These are phyloP conservation scores for Cladophialophora yegresii DNA, from an alignment of 2,329 filamentous ascomycete species.

Conservation along the genomic window DNA sequence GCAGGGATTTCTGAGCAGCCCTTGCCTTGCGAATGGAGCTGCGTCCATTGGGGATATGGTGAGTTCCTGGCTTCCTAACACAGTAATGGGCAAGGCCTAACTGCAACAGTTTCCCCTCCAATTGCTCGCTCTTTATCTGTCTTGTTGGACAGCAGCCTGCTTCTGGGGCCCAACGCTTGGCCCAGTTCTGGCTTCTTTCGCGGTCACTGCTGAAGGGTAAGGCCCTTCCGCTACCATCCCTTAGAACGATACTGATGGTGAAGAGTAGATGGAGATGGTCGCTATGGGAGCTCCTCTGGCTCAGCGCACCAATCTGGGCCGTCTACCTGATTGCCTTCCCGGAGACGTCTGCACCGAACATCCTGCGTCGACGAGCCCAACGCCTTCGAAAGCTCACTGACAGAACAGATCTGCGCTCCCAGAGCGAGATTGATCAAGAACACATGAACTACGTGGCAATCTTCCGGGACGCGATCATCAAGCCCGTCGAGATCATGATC, in stretches of 20 bases:
- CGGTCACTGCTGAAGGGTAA: conserved; percentile 53
- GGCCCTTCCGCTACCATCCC: not conserved
- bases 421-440: conserved; percentile 64
- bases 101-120: conserved; percentile 51
- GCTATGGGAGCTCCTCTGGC: conserved; percentile 61
- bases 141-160: conserved; percentile 57
- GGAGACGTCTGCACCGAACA: conserved; percentile 62
- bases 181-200: conserved; percentile 62
- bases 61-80: not conserved
- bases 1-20: conserved; percentile 66
- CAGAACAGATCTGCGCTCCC: conserved; percentile 57
- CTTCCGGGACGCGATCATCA: conserved; percentile 57
- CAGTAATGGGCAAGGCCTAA: not conserved
- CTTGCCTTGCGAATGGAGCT: conserved; percentile 61
- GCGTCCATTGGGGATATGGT: conserved; percentile 48
- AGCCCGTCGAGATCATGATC: conserved; percentile 61
- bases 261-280: conserved; percentile 60
- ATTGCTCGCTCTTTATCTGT: conserved; percentile 59
- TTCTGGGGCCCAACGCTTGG: conserved; percentile 58
- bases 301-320: conserved; percentile 59
- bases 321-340: conserved; percentile 64
- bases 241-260: not conserved
- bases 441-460: conserved; percentile 52
- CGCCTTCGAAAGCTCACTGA: conserved; percentile 63
- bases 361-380: conserved; percentile 61